Percentiles rank a stretch among this genome's conserved stretches.
Evolutionary conservation across 1,139 yeast genomes (phyloP).

Genomic region (Taphrina pruni): DNA sequence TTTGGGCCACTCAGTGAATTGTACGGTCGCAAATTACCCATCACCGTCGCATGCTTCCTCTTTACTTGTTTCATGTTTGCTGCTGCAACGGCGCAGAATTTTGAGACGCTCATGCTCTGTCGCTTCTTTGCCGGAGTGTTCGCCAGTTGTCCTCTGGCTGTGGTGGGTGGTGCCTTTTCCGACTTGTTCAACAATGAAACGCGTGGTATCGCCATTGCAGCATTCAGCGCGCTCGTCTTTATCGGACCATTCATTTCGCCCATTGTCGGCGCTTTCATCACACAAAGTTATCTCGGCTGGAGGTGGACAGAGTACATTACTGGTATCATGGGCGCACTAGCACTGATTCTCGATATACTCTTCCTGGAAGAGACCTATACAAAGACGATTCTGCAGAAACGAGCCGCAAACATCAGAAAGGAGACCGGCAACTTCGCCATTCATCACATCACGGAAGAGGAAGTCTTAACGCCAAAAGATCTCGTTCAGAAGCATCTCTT

Average conservation of each 20-base stretch:
- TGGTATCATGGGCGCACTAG: conserved; percentile 55
- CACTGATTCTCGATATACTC: conserved; percentile 65
- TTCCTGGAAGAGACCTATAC: conserved; percentile 85
- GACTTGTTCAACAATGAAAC: conserved; percentile 74
- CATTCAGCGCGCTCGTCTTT: conserved; percentile 52
- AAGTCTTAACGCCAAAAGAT: conserved; percentile 33
- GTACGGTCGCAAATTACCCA: conserved; percentile 57
- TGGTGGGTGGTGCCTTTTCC: conserved; percentile 87
- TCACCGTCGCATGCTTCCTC: conserved; percentile 51
- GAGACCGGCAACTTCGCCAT: conserved; percentile 42
- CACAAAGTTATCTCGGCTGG: conserved; percentile 68
- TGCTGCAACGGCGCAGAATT: conserved; percentile 62
- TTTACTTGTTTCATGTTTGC: conserved; percentile 68
- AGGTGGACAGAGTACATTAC: conserved; percentile 65
- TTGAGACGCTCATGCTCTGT: conserved; percentile 61
- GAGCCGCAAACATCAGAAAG: conserved; percentile 63
- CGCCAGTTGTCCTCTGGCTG: conserved; percentile 82
- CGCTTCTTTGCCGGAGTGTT: conserved; percentile 81
- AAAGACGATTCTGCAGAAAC: conserved; percentile 74
- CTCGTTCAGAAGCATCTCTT: conserved; percentile 30
- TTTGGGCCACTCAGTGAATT: conserved; percentile 71
- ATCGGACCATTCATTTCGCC: conserved; percentile 79
- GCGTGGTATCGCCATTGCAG: conserved; percentile 59
- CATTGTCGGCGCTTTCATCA: conserved; percentile 77
- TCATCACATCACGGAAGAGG: conserved; percentile 29